Evolutionary conservation across 2,329 filamentous ascomycete genomes (phyloP).

Genomic region (Ophiostoma triangulosporum): DNA sequence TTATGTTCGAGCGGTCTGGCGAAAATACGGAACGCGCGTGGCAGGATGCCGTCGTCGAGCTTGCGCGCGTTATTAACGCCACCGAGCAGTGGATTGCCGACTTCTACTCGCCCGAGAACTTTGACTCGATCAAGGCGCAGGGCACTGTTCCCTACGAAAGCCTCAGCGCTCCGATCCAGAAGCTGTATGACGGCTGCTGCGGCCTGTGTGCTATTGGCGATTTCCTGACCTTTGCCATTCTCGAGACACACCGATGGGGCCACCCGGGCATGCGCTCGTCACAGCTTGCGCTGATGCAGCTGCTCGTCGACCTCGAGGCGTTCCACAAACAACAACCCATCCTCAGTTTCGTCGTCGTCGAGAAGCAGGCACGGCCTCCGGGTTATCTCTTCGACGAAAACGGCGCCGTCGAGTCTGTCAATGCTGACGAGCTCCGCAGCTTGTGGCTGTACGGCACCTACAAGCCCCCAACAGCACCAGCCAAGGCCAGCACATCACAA

Average conservation of each 20-base stretch:
- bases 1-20: slow-evolving; percentile 15
- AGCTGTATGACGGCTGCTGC: slow-evolving; percentile 10
- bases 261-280: slow-evolving; percentile 11
- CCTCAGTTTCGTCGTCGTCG: slow-evolving; percentile 19
- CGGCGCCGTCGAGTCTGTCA: slow-evolving; percentile 10
- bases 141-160: slow-evolving; percentile 5
- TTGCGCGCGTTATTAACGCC: slow-evolving; percentile 10
- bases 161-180: slow-evolving; percentile 1
- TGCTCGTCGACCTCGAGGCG: slow-evolving; percentile 22
- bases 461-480: background rate
- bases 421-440: slow-evolving; percentile 6
- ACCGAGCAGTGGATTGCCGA: slow-evolving; percentile 10
- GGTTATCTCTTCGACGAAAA: slow-evolving; percentile 17
- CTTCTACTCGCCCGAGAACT: slow-evolving; percentile 10
- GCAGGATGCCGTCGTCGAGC: slow-evolving; percentile 8
- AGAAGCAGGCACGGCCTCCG: slow-evolving; percentile 12
- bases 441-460: slow-evolving; percentile 4
- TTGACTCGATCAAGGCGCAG: slow-evolving; percentile 5
- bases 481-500: background rate
- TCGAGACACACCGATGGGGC: slow-evolving; percentile 15
- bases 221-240: slow-evolving; percentile 12
- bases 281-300: slow-evolving; percentile 16
- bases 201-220: slow-evolving; percentile 12
- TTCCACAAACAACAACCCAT: slow-evolving; percentile 20
- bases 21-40: slow-evolving; percentile 13